These are phyloP conservation scores for Raffaelea arxii DNA, from an alignment of 2,329 filamentous ascomycete genomes.

Conservation along the genomic window DNA sequence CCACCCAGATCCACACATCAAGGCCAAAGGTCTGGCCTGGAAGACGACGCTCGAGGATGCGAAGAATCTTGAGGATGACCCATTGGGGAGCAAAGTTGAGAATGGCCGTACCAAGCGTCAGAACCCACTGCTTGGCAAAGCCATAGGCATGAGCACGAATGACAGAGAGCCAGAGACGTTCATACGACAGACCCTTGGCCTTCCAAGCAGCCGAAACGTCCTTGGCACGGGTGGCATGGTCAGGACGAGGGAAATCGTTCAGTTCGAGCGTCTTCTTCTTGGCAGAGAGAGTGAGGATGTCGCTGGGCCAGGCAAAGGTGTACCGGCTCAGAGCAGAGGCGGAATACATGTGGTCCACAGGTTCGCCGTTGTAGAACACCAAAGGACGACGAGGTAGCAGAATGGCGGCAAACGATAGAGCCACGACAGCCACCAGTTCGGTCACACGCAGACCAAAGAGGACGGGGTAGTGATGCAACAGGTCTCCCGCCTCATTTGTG, in stretches of 20 bases:
- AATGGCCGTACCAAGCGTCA: slow-evolving; percentile 44
- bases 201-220: slow-evolving; percentile 42
- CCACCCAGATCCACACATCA: slow-evolving; percentile 58
- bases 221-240: slow-evolving; percentile 42
- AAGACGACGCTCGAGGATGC: slow-evolving; percentile 48
- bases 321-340: slow-evolving; percentile 48
- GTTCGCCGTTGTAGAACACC: slow-evolving; percentile 47
- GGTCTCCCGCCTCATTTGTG: slow-evolving; percentile 24
- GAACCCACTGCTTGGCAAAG: slow-evolving; percentile 47
- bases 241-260: slow-evolving; percentile 51
- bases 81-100: slow-evolving; percentile 63
- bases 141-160: slow-evolving; percentile 44
- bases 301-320: slow-evolving; percentile 55
- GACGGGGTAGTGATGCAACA: slow-evolving; percentile 21
- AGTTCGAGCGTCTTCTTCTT: slow-evolving; percentile 52
- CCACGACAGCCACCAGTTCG: slow-evolving; percentile 35
- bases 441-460: slow-evolving; percentile 36
- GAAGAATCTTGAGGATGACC: slow-evolving; percentile 56
- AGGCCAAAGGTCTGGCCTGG: slow-evolving; percentile 33
- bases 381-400: slow-evolving; percentile 58
- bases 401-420: slow-evolving; percentile 37
- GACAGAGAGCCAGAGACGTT: slow-evolving; percentile 51
- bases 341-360: slow-evolving; percentile 56
- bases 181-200: slow-evolving; percentile 28
- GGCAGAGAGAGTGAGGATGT: slow-evolving; percentile 43